Evolutionary conservation across 1,284 basidiomycete species (phyloP).

Genomic region (Trametes polyzona): DNA sequence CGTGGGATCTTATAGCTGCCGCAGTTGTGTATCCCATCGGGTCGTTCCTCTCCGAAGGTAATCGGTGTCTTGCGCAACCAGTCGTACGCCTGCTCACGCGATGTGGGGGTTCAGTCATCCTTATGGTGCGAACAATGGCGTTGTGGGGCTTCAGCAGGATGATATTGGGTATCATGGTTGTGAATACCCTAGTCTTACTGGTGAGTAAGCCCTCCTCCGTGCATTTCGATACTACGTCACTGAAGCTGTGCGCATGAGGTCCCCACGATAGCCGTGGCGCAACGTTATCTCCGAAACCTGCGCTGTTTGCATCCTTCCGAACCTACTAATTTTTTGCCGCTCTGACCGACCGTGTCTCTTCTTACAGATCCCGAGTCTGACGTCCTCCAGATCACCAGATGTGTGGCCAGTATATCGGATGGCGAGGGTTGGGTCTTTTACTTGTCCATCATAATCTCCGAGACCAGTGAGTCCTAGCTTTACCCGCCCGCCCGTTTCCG

Average conservation of each 20-base stretch:
- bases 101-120: neutral
- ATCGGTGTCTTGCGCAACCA: neutral
- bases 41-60: neutral
- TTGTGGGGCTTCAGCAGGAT: neutral
- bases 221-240: no score
- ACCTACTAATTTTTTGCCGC: neutral
- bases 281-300: no score
- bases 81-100: neutral
- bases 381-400: neutral
- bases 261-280: no score
- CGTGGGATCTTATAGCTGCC: no score
- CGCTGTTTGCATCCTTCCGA: no score
- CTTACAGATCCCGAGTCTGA: neutral
- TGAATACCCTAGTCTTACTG: neutral
- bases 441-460: neutral
- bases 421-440: neutral
- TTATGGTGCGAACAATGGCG: neutral
- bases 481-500: neutral
- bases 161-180: neutral
- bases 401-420: neutral
- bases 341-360: no score
- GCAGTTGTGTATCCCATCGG: neutral
- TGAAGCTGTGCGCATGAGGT: no score
- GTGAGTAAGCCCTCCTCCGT: neutral
- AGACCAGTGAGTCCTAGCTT: neutral